Percentiles rank a stretch among this genome's conserved stretches.
Conservation (phyloP, 225 moss, liverwort and hornwort species). For the Ulota crispa region DNA sequence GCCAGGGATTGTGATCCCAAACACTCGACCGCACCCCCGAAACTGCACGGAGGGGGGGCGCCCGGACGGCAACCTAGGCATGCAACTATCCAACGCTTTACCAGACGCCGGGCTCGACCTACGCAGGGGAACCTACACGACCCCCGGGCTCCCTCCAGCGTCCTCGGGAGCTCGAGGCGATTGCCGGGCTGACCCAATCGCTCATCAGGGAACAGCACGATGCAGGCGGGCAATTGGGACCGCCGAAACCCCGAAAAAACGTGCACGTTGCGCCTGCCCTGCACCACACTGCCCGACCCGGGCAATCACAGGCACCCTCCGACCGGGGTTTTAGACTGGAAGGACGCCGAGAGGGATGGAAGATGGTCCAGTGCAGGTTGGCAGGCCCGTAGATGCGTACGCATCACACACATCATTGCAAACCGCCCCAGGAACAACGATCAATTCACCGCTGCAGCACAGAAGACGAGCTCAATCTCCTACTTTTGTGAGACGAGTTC, state of each 20-base stretch:
- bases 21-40: background rate
- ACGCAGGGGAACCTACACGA: slow-evolving; percentile 19
- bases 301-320: slow-evolving; percentile 5
- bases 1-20: background rate
- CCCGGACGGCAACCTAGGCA: slow-evolving; percentile 14
- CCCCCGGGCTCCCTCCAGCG: background rate
- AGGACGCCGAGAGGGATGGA: background rate
- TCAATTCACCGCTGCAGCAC: background rate
- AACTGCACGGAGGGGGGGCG: background rate
- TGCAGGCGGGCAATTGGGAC: slow-evolving; percentile 12
- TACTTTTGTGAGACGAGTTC: background rate
- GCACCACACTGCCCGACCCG: background rate
- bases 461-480: slow-evolving; percentile 1
- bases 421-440: background rate
- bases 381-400: background rate
- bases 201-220: background rate
- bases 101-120: background rate
- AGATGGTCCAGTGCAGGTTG: background rate
- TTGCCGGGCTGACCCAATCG: background rate
- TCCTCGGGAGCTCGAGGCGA: slow-evolving; percentile 7
- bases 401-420: background rate
- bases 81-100: background rate
- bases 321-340: background rate
- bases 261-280: background rate
- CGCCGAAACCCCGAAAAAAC: background rate